These are phyloP conservation scores for Oleoguttula mirabilis DNA, from an alignment of 495 filamentous ascomycete genomes.

Conservation along the genomic window DNA sequence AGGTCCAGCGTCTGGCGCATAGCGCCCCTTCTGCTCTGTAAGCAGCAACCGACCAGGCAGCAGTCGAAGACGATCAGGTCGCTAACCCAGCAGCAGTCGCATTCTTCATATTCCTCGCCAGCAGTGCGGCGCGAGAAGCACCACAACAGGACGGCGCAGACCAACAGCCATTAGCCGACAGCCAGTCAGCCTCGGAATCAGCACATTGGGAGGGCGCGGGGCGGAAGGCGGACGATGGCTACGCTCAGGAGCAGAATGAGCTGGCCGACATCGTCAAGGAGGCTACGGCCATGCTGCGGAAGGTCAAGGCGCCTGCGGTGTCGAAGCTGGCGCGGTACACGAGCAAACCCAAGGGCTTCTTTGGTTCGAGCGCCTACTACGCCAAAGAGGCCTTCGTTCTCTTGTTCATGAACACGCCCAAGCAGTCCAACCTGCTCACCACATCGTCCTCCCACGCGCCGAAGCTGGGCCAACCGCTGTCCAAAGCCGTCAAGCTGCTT, in stretches of 20 bases:
- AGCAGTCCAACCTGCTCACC: slow-evolving; percentile 24
- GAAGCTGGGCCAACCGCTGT: slow-evolving; percentile 26
- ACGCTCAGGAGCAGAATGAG: slow-evolving; percentile 2
- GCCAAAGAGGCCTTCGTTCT: slow-evolving; percentile 34
- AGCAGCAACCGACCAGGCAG: too few species aligned
- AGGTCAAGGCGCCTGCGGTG: slow-evolving; percentile 23
- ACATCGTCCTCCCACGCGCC: slow-evolving; percentile 21
- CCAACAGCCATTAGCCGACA: neutral
- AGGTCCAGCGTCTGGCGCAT: slow-evolving; percentile 13
- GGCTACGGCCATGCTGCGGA: slow-evolving; percentile 25
- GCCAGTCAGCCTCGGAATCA: too few species aligned
- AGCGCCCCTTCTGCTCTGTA: slow-evolving; percentile 19
- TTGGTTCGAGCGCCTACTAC: slow-evolving; percentile 31
- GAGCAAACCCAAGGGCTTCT: slow-evolving; percentile 27
- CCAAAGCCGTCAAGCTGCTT: slow-evolving; percentile 56
- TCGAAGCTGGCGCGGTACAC: slow-evolving; percentile 25
- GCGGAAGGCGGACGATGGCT: neutral
- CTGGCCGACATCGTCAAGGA: slow-evolving; percentile 21
- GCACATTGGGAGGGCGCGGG: neutral
- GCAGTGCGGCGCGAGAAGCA: slow-evolving; percentile 7
- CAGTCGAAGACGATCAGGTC: too few species aligned
- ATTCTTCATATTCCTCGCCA: slow-evolving; percentile 20
- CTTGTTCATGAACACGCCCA: slow-evolving; percentile 35
- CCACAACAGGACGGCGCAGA: neutral
- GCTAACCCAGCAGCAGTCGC: too few species aligned